These are phyloP conservation scores for Neurospora africana DNA, from an alignment of 495 filamentous ascomycete genomes.

Conservation along the genomic window DNA sequence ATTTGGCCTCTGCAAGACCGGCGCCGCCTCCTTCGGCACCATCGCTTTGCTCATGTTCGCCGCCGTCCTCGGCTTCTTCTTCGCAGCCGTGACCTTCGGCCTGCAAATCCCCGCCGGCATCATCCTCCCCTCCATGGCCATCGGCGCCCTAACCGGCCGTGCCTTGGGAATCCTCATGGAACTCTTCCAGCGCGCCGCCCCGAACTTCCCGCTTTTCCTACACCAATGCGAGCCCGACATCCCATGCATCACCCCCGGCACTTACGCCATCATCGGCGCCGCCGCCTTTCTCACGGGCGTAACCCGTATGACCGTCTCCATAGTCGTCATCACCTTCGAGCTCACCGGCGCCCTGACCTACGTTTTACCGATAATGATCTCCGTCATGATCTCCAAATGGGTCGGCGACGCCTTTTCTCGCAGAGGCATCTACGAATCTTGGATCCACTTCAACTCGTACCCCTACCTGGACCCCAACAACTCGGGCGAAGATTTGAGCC, in stretches of 20 bases:
- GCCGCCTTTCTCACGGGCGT: conserved; percentile 93
- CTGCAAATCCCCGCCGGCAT: conserved; percentile 96
- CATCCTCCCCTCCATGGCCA: conserved; percentile 93
- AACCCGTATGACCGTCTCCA: conserved; percentile 94
- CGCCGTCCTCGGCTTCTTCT: conserved; percentile 68
- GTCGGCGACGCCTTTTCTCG: conserved; percentile 93
- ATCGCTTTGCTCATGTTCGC: conserved; percentile 73
- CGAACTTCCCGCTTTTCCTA: conserved; percentile 61
- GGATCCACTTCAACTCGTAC: conserved; percentile 95
- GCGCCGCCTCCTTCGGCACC: conserved; percentile 55
- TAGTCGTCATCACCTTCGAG: conserved; percentile 99
- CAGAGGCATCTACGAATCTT: conserved; percentile 92
- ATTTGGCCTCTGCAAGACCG: conserved; percentile 78
- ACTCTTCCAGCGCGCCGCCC: conserved; percentile 74
- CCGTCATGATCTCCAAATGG: conserved; percentile 99
- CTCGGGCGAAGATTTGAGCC: conserved; percentile 59
- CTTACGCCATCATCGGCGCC: conserved; percentile 93
- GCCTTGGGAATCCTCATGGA: conserved; percentile 82
- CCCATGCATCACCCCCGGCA: conserved; percentile 85
- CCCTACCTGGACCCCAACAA: conserved; percentile 75
- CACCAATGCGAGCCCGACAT: conserved; percentile 74
- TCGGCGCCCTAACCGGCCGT: conserved; percentile 87
- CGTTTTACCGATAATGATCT: conserved; percentile 97
- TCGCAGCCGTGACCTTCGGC: conserved; percentile 85
- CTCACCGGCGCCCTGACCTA: conserved; percentile 93